phyloP scores from a whole-genome alignment of 2,329 filamentous ascomycete genomes.

The Aspergillus ruber region DNA sequence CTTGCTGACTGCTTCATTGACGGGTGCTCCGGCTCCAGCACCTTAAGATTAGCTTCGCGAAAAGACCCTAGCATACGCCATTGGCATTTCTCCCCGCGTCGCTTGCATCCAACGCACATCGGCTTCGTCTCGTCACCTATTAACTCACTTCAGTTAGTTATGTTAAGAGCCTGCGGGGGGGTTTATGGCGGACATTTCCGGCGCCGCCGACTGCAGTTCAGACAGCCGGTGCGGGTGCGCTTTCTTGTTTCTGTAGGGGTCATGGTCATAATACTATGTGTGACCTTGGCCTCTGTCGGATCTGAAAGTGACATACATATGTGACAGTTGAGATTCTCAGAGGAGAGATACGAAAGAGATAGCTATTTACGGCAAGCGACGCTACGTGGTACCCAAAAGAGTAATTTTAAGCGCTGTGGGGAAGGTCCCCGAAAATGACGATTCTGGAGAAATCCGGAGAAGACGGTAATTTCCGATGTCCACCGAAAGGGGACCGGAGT shows the following conservation, averaged over 20 bases:
- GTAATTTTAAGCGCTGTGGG: background rate
- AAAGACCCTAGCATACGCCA: constrained; percentile 27
- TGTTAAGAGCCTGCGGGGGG: background rate
- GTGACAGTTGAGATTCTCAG: no score
- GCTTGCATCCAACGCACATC: constrained; percentile 24
- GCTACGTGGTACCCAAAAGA: background rate
- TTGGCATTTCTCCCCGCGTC: constrained; percentile 23
- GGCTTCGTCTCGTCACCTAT: constrained; percentile 26
- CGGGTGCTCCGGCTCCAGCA: constrained; percentile 21
- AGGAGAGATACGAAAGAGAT: background rate
- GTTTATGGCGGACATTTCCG: constrained; percentile 21
- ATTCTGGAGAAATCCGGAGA: background rate
- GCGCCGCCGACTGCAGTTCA: constrained; percentile 26
- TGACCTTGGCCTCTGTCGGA: no score
- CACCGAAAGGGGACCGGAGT: background rate
- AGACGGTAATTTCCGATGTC: background rate
- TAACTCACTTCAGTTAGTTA: background rate
- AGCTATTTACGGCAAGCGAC: no score
- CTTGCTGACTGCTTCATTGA: constrained; percentile 22
- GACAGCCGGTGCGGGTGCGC: constrained; percentile 26
- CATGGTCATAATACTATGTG: background rate
- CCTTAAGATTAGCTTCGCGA: constrained; percentile 24
- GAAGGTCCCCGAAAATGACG: background rate
- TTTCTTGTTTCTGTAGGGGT: constrained; percentile 12
- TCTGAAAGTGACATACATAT: no score